These are phyloP conservation scores for Davidsoniella eucalypti DNA, from an alignment of 2,329 filamentous ascomycete species.

Conservation along the genomic window DNA sequence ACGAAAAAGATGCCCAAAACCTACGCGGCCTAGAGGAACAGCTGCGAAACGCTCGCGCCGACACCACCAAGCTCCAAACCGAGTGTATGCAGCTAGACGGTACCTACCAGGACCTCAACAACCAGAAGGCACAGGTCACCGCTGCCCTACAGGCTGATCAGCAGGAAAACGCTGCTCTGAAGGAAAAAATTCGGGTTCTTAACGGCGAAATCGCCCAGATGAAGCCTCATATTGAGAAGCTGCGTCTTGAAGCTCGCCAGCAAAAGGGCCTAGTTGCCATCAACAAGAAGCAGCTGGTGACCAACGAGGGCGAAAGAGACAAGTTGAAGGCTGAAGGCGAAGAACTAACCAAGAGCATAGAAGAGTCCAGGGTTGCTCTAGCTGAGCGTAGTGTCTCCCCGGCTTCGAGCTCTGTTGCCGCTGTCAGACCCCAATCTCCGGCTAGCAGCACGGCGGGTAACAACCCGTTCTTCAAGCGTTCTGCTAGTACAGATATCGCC, in stretches of 20 bases:
- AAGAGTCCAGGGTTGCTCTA: slow-evolving; percentile 4
- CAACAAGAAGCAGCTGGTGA: slow-evolving; percentile 93
- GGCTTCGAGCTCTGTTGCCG: slow-evolving; percentile 33
- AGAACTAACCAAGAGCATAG: slow-evolving; percentile 36
- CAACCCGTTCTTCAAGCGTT: slow-evolving; percentile 84
- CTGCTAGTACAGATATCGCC: slow-evolving; percentile 44
- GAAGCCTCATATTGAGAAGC: slow-evolving; percentile 83
- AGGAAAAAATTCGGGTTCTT: slow-evolving; percentile 70
- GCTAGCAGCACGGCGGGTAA: slow-evolving; percentile 46
- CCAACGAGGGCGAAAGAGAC: slow-evolving; percentile 75
- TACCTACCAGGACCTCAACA: slow-evolving; percentile 63
- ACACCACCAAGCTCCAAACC: slow-evolving; percentile 68
- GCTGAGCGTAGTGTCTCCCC: slow-evolving; percentile 30
- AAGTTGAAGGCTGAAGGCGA: slow-evolving; percentile 69
- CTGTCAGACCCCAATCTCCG: slow-evolving; percentile 52
- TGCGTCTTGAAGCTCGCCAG: slow-evolving; percentile 79
- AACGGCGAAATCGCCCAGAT: slow-evolving; percentile 72
- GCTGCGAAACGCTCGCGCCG: slow-evolving; percentile 55
- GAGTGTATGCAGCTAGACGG: slow-evolving; percentile 75
- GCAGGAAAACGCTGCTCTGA: slow-evolving; percentile 69
- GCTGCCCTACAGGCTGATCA: slow-evolving; percentile 70
- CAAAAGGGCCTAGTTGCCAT: slow-evolving; percentile 94
- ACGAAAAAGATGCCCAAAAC: slow-evolving; percentile 83
- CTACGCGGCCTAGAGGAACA: slow-evolving; percentile 76
- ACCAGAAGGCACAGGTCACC: slow-evolving; percentile 61